A percentile compares a stretch with the other conserved stretches of the same genome.
Evolutionary conservation across 192 early-diverging fungal genomes (phyloP).

Genomic region (Gaertneriomyces semiglobifer): DNA sequence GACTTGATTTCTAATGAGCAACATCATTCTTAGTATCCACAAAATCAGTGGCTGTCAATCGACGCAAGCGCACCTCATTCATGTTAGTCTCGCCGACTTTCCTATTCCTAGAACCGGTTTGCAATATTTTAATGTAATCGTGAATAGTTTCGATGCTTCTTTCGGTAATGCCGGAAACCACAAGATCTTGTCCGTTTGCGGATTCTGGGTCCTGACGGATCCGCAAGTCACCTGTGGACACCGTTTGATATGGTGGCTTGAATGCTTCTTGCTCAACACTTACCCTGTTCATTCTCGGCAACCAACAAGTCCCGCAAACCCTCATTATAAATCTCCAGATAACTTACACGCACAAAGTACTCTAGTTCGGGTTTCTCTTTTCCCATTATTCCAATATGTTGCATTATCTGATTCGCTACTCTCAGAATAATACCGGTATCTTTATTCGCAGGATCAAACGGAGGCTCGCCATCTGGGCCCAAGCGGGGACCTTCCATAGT

Average conservation of each 20-base stretch:
- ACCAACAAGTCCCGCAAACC: conserved; percentile 35
- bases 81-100: conserved; percentile 48
- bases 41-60: too few relatives aligned
- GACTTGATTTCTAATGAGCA: conserved; percentile 27
- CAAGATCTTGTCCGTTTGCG: conserved; percentile 37
- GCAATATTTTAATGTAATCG: conserved; percentile 38
- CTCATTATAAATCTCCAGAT: conserved; percentile 53
- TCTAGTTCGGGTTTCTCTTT: conserved; percentile 37
- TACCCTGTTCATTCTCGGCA: conserved; percentile 33
- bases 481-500: conserved; percentile 39
- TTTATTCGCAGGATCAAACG: conserved; percentile 20
- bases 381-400: conserved; percentile 20
- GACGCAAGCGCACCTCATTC: conserved; percentile 30
- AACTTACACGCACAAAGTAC: conserved; percentile 39
- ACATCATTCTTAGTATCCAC: too few relatives aligned
- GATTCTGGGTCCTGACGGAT: conserved; percentile 45
- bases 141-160: conserved; percentile 13
- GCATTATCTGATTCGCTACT: conserved; percentile 28
- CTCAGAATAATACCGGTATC: conserved; percentile 35
- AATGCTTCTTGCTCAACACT: background rate
- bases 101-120: conserved; percentile 30
- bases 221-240: conserved; percentile 28
- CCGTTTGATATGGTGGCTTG: background rate
- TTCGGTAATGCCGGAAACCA: conserved; percentile 46
- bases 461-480: conserved; percentile 17